Evolutionary conservation across 1,284 basidiomycete species (phyloP), one percentile per base, ranked within the genome.

Genomic region (Cryptococcus maquisensis): DNA sequence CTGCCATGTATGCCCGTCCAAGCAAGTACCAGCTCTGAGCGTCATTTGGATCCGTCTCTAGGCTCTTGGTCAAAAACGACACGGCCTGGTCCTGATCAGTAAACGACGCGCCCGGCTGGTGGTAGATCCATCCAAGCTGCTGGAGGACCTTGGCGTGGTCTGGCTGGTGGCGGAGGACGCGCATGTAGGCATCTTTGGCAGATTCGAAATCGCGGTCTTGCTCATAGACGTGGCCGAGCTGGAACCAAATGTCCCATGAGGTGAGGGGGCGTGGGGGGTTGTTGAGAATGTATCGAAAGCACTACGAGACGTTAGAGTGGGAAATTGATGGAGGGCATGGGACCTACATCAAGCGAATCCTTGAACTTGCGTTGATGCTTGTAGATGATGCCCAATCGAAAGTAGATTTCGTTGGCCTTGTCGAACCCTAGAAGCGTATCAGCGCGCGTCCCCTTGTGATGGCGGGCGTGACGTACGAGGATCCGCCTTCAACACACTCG

Each of bases 221-320:
- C 77, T 98, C 96, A 68, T 93, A 93, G 18, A 98, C 95, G 71
- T 98, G 96, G 1, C 96, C 95, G 59, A 98, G 97, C 78, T 99
- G 96, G 83, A 98, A 98, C 91, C 93, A 98, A 61, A 99, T 98
- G 69, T 98, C 94, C 63, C 93, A 91, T 69, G 95, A 90, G 15
- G 95, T 95, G 36, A 98, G 84, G 0, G 96, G 95, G 61, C 85
- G 87, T 15, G 96, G 95, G 4, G 96, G 95, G 68, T 92, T 95
- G 65, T 88, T 86, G 56, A 98, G 84, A 57, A 98, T 98, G 69
- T 90, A 90, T 67, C 94, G 90, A 79, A 98, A 98, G 79, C 93
- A 96, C 51, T 81, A 60, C 37, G 35, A 8, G 28, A 20, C 18
- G 21, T 35, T 26, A 24, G 50, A 13, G 12, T 3, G 35, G 38